Base-by-base conservation (phyloP, 1,284 basidiomycete genomes). In the Mycena sp. region DNA sequence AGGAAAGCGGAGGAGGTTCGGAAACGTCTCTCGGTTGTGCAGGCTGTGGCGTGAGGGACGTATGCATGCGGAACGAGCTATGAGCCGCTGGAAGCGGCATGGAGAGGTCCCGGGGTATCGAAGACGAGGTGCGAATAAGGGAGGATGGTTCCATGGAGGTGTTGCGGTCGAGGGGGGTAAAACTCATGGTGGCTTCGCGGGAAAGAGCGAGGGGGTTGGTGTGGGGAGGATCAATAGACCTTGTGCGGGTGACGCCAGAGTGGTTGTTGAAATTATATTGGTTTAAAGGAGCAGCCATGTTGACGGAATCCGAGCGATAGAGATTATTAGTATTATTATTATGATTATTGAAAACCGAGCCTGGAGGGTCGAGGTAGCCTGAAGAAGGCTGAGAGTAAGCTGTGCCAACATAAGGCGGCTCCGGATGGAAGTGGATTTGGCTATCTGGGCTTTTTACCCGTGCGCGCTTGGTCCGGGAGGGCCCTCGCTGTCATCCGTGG, bases 1-100 rank as follows among this genome's bases (percentile, higher is more conserved):
- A 65, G 44, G 81, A 80, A 28, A 92, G 72, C 6, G 88, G 82
- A 26, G 90, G 90, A n/a, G 90, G 91, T 67, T 90, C 90, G 17
- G 88, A 88, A 37, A 75, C 73, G 65, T 89, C 88, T 66, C 89
- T 86, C 11, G 74, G 76, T 28, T 80, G 81, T n/a, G 79, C 78
- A 16, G 87, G 87, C 70, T 89, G 87, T 6, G 91, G 91, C 4
- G 90, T 91, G 65, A 89, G 76, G 14, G 89, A 88, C 26, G 83
- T 82, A 65, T 89, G 87, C 78, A 90, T 79, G 35, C 85, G 85
- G 71, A 90, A 86, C 32, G 81, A 82, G 21, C 83, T 80, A 43
- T 80, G 82, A 37, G 83, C 77, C 38, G 83, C 77, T 65, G 72
- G 70, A 63, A 74, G 80, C 63, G 65, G 74, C 66, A 71, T 75